Evolutionary conservation across 192 early-diverging fungal genomes (phyloP).

Genomic region (Ambispora gerdemannii): DNA sequence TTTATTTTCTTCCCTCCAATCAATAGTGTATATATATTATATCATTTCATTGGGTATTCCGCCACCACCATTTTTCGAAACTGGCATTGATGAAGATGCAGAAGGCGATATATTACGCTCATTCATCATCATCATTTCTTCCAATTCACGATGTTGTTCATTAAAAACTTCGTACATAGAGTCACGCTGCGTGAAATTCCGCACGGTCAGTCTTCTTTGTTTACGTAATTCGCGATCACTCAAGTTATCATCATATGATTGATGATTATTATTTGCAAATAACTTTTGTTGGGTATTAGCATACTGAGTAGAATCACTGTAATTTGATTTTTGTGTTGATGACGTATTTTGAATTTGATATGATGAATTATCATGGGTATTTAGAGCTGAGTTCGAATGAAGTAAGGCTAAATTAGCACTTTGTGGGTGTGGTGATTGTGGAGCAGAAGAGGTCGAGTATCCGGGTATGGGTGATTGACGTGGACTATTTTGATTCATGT

Average conservation of each 20-base stretch:
- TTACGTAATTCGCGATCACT: not conserved
- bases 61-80: too few species aligned
- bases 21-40: too few species aligned
- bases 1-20: not conserved
- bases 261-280: not conserved
- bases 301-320: too few species aligned
- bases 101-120: not conserved
- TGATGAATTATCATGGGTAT: not conserved
- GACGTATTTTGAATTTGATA: not conserved
- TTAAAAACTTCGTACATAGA: constrained; percentile 15
- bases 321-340: not conserved
- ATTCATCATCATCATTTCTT: not conserved
- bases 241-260: not conserved
- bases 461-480: not conserved
- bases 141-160: constrained; percentile 7
- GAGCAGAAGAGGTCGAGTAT: not conserved
- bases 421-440: not conserved
- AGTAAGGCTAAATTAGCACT: not conserved
- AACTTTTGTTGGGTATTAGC: too few species aligned
- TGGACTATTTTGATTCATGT: not conserved
- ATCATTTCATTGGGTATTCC: not conserved
- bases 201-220: constrained; percentile 7
- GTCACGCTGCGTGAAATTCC: constrained; percentile 18
- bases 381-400: not conserved
- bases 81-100: too few species aligned